Evolutionary conservation across 495 filamentous ascomycete genomes (phyloP).

Genomic region (Hypoxylon cercidicola): DNA sequence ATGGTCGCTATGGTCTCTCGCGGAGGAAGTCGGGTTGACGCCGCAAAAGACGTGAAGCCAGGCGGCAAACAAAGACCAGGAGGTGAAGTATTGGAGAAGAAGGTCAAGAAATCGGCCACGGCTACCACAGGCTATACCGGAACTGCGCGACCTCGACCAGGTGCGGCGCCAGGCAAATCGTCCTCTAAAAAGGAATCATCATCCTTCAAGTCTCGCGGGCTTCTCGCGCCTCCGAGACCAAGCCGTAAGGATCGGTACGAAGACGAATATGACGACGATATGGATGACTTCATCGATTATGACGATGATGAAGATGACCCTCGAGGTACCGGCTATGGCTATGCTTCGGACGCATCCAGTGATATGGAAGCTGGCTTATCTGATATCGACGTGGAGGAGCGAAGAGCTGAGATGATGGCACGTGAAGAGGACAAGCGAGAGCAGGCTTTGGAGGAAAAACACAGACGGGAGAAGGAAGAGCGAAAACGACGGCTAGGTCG

Average conservation of each 20-base stretch:
- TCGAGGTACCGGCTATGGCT: conserved; percentile 49
- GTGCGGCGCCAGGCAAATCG: conserved; percentile 44
- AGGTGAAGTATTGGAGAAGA: conserved; percentile 55
- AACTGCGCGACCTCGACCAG: conserved; percentile 60
- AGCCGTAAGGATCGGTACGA: conserved; percentile 58
- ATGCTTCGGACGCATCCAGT: conserved; percentile 61
- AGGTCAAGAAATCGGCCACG: conserved; percentile 64
- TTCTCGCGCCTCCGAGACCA: conserved; percentile 42
- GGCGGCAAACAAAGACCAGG: conserved; percentile 30
- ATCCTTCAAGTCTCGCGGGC: conserved; percentile 40
- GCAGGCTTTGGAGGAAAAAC: conserved; percentile 54
- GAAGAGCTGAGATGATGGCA: conserved; percentile 57
- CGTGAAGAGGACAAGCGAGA: conserved; percentile 63
- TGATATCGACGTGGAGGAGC: conserved; percentile 70
- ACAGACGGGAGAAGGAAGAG: conserved; percentile 60
- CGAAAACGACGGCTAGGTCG: conserved; percentile 48
- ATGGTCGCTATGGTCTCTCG: conserved; percentile 29
- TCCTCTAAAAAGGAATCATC: conserved; percentile 40
- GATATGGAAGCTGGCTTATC: conserved; percentile 72
- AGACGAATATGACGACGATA: conserved; percentile 63
- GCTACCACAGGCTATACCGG: conserved; percentile 68
- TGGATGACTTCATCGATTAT: conserved; percentile 65
- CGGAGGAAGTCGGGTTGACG: conserved; percentile 35
- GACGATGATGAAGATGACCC: conserved; percentile 63
- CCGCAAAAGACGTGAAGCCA: conserved; percentile 25